A percentile compares a stretch with the other conserved stretches of the same genome.
These are phyloP conservation scores for Lepidium africanum DNA, from an alignment of 345 rosid species.

Conservation along the genomic window DNA sequence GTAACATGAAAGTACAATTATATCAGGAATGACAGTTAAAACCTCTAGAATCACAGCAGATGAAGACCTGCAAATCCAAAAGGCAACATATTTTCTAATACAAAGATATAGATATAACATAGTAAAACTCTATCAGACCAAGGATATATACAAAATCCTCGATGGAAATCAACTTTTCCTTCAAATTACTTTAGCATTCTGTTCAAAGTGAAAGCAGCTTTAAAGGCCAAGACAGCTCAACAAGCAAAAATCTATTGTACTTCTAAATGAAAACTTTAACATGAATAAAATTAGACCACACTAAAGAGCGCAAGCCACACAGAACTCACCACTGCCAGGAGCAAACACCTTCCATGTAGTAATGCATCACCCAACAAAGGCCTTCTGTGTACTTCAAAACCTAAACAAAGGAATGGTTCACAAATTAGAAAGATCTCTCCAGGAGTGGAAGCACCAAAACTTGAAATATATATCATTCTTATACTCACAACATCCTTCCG, in stretches of 20 bases:
- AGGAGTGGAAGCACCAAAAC: background rate
- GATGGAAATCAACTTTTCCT: background rate
- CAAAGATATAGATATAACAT: background rate
- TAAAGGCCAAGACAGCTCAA: background rate
- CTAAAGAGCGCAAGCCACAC: background rate
- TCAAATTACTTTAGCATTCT: background rate
- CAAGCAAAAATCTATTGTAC: background rate
- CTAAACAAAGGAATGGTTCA: slow-evolving; percentile 34
- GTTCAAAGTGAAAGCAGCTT: background rate
- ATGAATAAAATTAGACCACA: background rate
- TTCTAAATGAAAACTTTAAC: background rate
- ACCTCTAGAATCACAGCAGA: background rate
- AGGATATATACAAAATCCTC: background rate
- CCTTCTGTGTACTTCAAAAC: slow-evolving; percentile 86
- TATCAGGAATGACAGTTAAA: background rate
- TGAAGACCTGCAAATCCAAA: background rate
- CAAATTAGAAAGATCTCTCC: background rate
- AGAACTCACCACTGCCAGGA: slow-evolving; percentile 93
- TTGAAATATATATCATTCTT: background rate
- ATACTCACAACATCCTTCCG: slow-evolving; percentile 87
- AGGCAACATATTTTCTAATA: background rate
- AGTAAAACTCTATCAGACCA: background rate
- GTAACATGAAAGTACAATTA: slow-evolving; percentile 22
- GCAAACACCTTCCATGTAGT: slow-evolving; percentile 97
- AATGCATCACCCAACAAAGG: slow-evolving; percentile 98